Percentiles rank a stretch among this genome's conserved stretches.
These are phyloP conservation scores for Trifolium dubium DNA, from an alignment of 306 rosid genomes.

Conservation along the genomic window DNA sequence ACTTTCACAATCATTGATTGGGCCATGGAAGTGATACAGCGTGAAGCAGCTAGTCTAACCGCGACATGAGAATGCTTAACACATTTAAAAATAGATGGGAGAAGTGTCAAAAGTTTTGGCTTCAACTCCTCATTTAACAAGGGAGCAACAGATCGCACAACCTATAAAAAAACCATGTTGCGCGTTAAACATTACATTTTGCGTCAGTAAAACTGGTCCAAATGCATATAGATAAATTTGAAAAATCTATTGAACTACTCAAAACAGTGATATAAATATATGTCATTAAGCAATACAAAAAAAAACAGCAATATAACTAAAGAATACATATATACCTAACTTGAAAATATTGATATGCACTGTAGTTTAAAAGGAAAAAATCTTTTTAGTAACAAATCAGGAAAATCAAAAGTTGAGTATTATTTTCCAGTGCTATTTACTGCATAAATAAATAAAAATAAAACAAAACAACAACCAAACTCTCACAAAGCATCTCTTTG, in stretches of 20 bases:
- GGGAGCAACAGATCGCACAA: constrained; percentile 86
- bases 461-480: not conserved
- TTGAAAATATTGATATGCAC: constrained; percentile 6
- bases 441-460: not conserved
- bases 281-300: not conserved
- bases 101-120: constrained; percentile 85
- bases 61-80: constrained; percentile 84
- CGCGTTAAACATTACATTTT: constrained; percentile 34
- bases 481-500: constrained; percentile 10
- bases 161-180: constrained; percentile 55
- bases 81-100: constrained; percentile 84
- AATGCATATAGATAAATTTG: constrained; percentile 11
- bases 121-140: constrained; percentile 71
- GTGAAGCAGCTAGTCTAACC: constrained; percentile 93
- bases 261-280: constrained; percentile 1
- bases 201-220: not conserved
- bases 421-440: constrained; percentile 15
- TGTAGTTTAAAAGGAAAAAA: constrained; percentile 11
- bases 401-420: constrained; percentile 5
- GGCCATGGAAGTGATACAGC: constrained; percentile 98
- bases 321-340: constrained; percentile 2
- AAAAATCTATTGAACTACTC: not conserved
- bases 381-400: not conserved
- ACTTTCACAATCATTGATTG: constrained; percentile 78
- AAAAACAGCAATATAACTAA: not conserved